Evolutionary conservation across 139 green algal species (phyloP).

Genomic region (Tetraselmis striata): DNA sequence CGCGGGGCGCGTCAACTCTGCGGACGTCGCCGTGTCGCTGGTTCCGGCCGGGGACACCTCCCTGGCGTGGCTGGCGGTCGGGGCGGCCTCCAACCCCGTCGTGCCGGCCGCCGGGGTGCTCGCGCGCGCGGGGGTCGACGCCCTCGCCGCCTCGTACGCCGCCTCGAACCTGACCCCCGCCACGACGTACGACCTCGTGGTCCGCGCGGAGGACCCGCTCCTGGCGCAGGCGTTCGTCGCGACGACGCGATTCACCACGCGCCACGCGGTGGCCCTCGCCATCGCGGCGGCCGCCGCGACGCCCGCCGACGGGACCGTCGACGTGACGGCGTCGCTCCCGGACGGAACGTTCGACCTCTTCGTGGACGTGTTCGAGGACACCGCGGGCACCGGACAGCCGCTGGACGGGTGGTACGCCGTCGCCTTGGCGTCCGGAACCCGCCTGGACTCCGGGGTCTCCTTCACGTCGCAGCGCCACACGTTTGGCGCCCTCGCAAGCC

Average conservation of each 20-base stretch:
- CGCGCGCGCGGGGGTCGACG: too few species aligned
- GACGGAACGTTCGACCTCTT: background rate
- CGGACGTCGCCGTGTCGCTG: background rate
- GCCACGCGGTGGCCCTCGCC: background rate
- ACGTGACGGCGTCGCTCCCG: background rate
- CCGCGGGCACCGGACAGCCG: too few species aligned
- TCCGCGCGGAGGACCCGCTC: too few species aligned
- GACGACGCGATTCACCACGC: background rate
- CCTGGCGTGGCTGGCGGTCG: background rate
- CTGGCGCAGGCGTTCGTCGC: too few species aligned
- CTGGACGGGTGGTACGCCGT: too few species aligned
- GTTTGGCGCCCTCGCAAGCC: background rate
- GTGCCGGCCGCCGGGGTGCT: background rate
- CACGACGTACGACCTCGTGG: too few species aligned
- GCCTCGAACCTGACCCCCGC: too few species aligned
- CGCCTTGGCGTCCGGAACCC: too few species aligned
- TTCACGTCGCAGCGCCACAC: too few species aligned
- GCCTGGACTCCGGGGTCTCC: too few species aligned
- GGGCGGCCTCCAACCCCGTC: background rate
- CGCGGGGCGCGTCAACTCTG: background rate
- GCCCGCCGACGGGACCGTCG: background rate
- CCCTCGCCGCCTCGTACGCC: too few species aligned
- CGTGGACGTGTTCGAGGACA: background rate
- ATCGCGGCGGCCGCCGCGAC: background rate
- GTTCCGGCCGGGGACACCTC: background rate